Evolutionary conservation across 1,284 basidiomycete species (phyloP).

Genomic region (Ganoderma resinaceum): DNA sequence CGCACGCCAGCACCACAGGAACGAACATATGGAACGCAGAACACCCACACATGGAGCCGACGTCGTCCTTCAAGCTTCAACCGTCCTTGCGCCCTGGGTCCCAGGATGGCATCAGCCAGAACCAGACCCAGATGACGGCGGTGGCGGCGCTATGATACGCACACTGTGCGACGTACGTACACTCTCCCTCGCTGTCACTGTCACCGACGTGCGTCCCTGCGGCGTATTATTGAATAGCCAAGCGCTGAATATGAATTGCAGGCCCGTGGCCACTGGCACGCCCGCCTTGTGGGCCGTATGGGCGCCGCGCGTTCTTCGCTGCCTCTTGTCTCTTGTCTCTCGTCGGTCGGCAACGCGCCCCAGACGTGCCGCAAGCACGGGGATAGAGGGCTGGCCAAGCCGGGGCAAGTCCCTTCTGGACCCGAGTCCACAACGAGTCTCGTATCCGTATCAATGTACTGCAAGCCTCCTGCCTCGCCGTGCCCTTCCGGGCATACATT

Average conservation of each 20-base stretch:
- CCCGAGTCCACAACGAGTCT: background rate
- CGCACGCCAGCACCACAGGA: background rate
- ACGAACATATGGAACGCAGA: background rate
- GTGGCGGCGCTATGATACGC: background rate
- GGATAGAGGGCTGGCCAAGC: slow-evolving; percentile 7
- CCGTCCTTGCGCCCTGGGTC: background rate
- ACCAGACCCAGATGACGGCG: background rate
- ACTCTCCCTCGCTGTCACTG: background rate
- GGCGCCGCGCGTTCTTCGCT: background rate
- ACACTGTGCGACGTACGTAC: background rate
- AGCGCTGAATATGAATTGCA: slow-evolving; percentile 16
- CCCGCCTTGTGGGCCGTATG: background rate
- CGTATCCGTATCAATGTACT: too few relatives aligned
- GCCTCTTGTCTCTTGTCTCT: background rate
- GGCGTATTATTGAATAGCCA: slow-evolving; percentile 9
- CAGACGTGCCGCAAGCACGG: slow-evolving; percentile 1
- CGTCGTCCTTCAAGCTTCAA: too few relatives aligned
- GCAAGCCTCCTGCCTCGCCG: background rate
- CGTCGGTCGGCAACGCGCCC: background rate
- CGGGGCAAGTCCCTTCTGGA: background rate
- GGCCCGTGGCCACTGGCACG: slow-evolving; percentile 2
- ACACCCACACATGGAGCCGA: background rate
- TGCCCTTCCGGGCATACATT: background rate
- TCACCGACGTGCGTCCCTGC: background rate
- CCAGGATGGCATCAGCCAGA: slow-evolving; percentile 6